Evolutionary conservation across 2,329 filamentous ascomycete species (phyloP), one percentile per base, ranked within the genome.

Genomic region (Chaetomiaceae sp.): DNA sequence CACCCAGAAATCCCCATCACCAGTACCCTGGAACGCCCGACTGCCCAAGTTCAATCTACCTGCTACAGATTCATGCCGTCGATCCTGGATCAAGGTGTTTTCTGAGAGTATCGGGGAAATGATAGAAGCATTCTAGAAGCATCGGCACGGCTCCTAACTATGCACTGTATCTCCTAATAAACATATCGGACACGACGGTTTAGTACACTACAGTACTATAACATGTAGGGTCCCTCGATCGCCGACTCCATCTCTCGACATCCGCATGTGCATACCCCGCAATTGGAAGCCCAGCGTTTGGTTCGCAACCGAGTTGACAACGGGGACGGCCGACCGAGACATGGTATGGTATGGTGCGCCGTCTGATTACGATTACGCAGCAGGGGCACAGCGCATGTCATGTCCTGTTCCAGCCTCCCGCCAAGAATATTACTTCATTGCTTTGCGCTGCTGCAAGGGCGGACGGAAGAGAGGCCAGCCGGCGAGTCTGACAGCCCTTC

Each of bases 61-160:
- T 62, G 61, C 54, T 54, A 58, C 62, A 57, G 43, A 38, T 49
- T 47, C 34, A 53, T 53, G 48, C 55, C 21, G 53, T 51, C 38
- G 46, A 60, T 54, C 53, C 43, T 50, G 55, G 45, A 43, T 34
- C 29, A 49, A 45, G 30, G 40, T 41, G 34, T 45, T 46, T 51
- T 41, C 40, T 23, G 23, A 38, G 34, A 29, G 30, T 40, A 32
- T 16, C 53, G 29, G 42, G 49, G 32, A 51, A n/a, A 53, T 48
- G 47, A 54, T 16, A 52, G 54, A 58, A 56, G 48, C 54, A 56
- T 62, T 63, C 59, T 59, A 58, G 58, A 61, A 62, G 48, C 48
- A 46, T 38, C 36, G 25, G 29, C 5, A n/a, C 23, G 33, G 33
- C 36, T 54, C 45, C 36, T 13, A 11, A 10, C n/a, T n/a, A n/a